These are phyloP conservation scores for Piper betle DNA, from an alignment of 164 flowering plant genomes.

Conservation along the genomic window DNA sequence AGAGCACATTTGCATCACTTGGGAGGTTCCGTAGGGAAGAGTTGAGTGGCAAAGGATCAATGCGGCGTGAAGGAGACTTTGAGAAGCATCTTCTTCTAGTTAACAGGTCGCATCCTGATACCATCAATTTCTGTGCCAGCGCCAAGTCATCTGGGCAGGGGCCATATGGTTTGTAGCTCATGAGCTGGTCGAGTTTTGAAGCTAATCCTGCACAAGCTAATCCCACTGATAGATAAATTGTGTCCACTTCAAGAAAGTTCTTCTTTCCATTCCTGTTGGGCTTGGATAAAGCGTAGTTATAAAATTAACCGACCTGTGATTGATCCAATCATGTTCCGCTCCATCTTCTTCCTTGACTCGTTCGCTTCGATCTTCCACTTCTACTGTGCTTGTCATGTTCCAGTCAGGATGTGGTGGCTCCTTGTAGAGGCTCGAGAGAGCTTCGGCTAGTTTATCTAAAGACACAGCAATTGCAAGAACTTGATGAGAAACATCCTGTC, in stretches of 20 bases:
- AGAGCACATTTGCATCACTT: conserved; percentile 15
- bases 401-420: conserved; percentile 3
- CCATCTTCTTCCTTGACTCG: conserved; percentile 15
- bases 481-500: conserved; percentile 12
- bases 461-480: conserved; percentile 23
- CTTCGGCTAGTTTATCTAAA: conserved; percentile 23
- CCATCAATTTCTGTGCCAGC: conserved; percentile 24
- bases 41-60: conserved; percentile 16
- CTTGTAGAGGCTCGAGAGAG: conserved; percentile 8
- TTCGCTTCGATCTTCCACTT: conserved; percentile 13
- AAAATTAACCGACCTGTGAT: conserved; percentile 8
- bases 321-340: conserved; percentile 10
- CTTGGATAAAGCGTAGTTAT: conserved; percentile 22
- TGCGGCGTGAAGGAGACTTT: conserved; percentile 19
- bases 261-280: conserved; percentile 25
- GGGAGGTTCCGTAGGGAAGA: conserved; percentile 30
- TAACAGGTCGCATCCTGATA: conserved; percentile 27
- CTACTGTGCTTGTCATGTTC: conserved; percentile 14
- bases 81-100: conserved; percentile 36
- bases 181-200: conserved; percentile 13
- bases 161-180: conserved; percentile 19
- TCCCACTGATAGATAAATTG: conserved; percentile 22
- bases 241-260: conserved; percentile 25
- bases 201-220: conserved; percentile 16
- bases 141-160: conserved; percentile 32